These are phyloP conservation scores for Penicillium frequentans DNA, from an alignment of 2,329 filamentous ascomycete species.

Conservation along the genomic window DNA sequence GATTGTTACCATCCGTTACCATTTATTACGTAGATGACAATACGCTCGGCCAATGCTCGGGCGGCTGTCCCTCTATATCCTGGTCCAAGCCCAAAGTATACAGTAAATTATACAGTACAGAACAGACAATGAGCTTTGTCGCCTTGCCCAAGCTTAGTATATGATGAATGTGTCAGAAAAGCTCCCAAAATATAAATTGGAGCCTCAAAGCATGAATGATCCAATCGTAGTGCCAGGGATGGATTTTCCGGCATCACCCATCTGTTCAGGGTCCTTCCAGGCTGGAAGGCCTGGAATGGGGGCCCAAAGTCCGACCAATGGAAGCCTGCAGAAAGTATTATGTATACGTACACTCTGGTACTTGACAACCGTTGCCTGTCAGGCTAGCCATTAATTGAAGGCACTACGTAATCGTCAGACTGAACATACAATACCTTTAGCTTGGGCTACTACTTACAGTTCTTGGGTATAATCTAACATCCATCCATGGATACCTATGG, in stretches of 20 bases:
- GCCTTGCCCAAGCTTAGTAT: not conserved
- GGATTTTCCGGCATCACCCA: not conserved
- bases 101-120: too few relatives aligned
- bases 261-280: constrained; percentile 1
- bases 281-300: not conserved
- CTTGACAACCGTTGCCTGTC: not conserved
- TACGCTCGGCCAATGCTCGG: not conserved
- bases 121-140: not conserved
- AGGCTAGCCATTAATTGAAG: not conserved
- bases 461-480: too few relatives aligned
- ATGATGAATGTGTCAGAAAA: not conserved
- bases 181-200: not conserved
- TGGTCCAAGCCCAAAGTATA: not conserved
- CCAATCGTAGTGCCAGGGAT: constrained; percentile 1
- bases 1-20: not conserved
- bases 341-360: not conserved
- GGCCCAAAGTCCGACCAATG: not conserved
- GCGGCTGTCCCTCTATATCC: not conserved
- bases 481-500: too few relatives aligned
- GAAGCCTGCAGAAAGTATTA: not conserved
- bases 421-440: not conserved
- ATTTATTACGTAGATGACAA: not conserved
- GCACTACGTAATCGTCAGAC: not conserved
- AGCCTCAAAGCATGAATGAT: not conserved
- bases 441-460: not conserved